Conservation (phyloP, 169 alveolate species). For the Plasmodium coatneyi region DNA sequence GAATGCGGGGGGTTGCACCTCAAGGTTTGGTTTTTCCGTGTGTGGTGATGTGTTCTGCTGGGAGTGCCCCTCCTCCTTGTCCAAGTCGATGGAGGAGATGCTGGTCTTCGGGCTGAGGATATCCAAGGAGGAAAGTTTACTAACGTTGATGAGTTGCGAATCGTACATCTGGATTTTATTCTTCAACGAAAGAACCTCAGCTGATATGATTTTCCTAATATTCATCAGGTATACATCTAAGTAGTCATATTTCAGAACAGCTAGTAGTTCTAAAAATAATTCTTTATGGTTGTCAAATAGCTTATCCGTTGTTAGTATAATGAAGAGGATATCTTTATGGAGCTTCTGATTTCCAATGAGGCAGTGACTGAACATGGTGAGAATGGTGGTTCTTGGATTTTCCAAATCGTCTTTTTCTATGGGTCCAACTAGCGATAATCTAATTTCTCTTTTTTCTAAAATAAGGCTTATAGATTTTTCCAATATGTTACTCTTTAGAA, state of each 20-base stretch:
- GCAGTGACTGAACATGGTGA: conserved; percentile 54
- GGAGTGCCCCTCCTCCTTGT: neutral
- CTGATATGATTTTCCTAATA: conserved; percentile 44
- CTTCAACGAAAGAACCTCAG: conserved; percentile 49
- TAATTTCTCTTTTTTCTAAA: conserved; percentile 55
- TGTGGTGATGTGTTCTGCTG: neutral
- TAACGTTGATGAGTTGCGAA: neutral
- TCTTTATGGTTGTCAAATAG: conserved; percentile 63
- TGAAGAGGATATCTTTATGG: conserved; percentile 50
- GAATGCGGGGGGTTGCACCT: neutral
- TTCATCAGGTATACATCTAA: conserved; percentile 44
- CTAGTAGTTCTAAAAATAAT: conserved; percentile 53
- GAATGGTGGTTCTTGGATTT: conserved; percentile 43
- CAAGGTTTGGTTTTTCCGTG: neutral
- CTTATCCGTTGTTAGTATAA: conserved; percentile 59
- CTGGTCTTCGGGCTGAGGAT: conserved; percentile 13
- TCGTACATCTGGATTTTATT: conserved; percentile 43
- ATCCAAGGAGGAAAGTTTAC: neutral
- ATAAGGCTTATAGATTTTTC: conserved; percentile 66
- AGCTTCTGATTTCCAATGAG: conserved; percentile 59
- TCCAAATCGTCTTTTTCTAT: conserved; percentile 60
- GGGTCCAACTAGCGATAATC: conserved; percentile 72
- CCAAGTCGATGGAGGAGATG: conserved; percentile 36
- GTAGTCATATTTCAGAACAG: conserved; percentile 34
- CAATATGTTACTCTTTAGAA: conserved; percentile 56